Evolutionary conservation across 345 rosid species (phyloP).

Genomic region (Excoecaria agallocha): DNA sequence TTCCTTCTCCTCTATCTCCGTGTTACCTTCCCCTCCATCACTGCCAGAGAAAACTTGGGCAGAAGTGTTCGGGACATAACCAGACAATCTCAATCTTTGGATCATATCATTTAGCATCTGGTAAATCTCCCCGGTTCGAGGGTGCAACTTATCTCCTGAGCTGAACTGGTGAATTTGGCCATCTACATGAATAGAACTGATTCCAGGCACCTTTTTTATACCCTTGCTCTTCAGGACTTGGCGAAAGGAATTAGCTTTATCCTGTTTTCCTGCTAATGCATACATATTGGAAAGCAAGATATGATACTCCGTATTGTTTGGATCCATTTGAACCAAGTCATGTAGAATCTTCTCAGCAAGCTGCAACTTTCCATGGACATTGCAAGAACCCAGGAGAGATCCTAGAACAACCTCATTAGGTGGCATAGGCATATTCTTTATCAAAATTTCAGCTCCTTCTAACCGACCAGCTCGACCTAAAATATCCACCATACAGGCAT

Average conservation of each 20-base stretch:
- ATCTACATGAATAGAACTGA: slow-evolving; percentile 57
- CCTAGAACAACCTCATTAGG: slow-evolving; percentile 84
- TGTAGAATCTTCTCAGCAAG: slow-evolving; percentile 47
- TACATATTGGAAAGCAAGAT: slow-evolving; percentile 67
- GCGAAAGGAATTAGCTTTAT: slow-evolving; percentile 25
- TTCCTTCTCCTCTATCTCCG: slow-evolving; percentile 66
- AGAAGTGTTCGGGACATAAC: slow-evolving; percentile 52
- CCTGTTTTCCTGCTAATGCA: slow-evolving; percentile 49
- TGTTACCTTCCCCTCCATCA: slow-evolving; percentile 20
- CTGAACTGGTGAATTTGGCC: slow-evolving; percentile 60
- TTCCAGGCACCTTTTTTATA: slow-evolving; percentile 65
- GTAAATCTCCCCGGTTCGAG: slow-evolving; percentile 48
- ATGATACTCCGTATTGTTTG: slow-evolving; percentile 61
- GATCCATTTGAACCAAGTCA: slow-evolving; percentile 51
- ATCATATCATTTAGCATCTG: slow-evolving; percentile 55
- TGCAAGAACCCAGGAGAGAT: slow-evolving; percentile 75
- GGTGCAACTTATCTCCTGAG: slow-evolving; percentile 73
- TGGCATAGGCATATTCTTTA: slow-evolving; percentile 64
- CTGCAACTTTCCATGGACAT: slow-evolving; percentile 53
- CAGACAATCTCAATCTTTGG: slow-evolving; percentile 49
- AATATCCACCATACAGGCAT: slow-evolving; percentile 89
- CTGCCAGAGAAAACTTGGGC: slow-evolving; percentile 38
- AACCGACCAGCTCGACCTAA: slow-evolving; percentile 70
- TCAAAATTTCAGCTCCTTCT: slow-evolving; percentile 62
- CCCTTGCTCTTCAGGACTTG: slow-evolving; percentile 49